A percentile compares a stretch with the other conserved stretches of the same genome.
Conservation (phyloP, 305 asterid genomes). For the Fraxinus sp. region DNA sequence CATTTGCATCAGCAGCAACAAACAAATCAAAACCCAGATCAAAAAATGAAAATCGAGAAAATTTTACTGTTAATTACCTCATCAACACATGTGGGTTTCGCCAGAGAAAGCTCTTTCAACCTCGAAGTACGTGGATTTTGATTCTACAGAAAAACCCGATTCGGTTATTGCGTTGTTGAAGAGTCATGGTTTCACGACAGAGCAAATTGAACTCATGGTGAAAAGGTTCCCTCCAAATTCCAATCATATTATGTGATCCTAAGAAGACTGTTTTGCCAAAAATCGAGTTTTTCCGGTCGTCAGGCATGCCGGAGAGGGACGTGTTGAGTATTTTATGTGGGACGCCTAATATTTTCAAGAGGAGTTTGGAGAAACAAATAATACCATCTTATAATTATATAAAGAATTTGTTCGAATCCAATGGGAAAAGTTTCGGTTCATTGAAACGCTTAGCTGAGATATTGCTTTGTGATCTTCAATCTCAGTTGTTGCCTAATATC, state of each 20-base stretch:
- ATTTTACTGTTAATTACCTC: conserved; percentile 9
- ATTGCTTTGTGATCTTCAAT: neutral
- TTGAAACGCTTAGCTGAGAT: conserved; percentile 12
- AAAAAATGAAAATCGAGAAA: neutral
- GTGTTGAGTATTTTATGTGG: neutral
- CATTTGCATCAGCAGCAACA: neutral
- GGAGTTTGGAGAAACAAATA: conserved; percentile 31
- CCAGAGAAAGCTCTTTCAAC: conserved; percentile 29
- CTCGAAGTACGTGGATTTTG: conserved; percentile 19
- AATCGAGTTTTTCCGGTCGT: conserved; percentile 28
- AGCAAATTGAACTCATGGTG: conserved; percentile 23
- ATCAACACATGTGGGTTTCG: conserved; percentile 25
- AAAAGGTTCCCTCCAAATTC: conserved; percentile 19
- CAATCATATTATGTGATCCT: conserved; percentile 15
- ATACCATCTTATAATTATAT: conserved; percentile 29
- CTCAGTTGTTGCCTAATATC: conserved; percentile 20
- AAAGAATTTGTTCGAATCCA: conserved; percentile 24
- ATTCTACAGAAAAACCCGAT: conserved; percentile 27
- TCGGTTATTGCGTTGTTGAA: conserved; percentile 27
- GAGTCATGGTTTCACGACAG: conserved; percentile 25
- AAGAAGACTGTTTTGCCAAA: conserved; percentile 37
- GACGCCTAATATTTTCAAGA: conserved; percentile 13
- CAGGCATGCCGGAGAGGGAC: too few species aligned
- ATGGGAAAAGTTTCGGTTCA: conserved; percentile 5
- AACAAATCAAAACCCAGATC: neutral